Conservation (phyloP, 2,329 filamentous ascomycete genomes). For the Stagonosporopsis tanaceti region DNA sequence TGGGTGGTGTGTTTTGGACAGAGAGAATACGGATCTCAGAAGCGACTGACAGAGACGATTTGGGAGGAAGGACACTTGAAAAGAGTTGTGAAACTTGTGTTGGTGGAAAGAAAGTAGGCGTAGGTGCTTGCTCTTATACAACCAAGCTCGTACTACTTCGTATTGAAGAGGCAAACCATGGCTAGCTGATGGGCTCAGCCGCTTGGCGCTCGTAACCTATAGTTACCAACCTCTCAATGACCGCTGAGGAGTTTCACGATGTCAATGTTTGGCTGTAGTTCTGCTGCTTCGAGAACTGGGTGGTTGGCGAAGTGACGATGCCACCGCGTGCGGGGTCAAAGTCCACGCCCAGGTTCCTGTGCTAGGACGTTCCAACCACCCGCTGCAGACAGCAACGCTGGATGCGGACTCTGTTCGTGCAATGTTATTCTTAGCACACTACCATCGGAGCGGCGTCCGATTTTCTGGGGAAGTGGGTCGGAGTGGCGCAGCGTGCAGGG, state of each 20-base stretch:
- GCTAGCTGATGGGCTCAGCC: conserved; percentile 11
- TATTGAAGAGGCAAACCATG: conserved; percentile 3
- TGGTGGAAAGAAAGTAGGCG: not conserved
- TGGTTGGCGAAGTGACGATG: conserved; percentile 6
- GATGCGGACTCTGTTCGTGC: not conserved
- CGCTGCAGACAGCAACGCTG: not conserved
- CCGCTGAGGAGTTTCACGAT: not conserved
- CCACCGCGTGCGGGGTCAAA: conserved; percentile 2
- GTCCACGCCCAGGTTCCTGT: not conserved
- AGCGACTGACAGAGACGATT: not conserved
- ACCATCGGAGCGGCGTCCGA: conserved; percentile 1
- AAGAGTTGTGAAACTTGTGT: not conserved
- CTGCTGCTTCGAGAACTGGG: not conserved
- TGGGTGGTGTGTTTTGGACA: not conserved
- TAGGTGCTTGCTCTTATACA: conserved; percentile 6
- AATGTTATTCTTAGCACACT: conserved; percentile 1
- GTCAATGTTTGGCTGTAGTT: not conserved
- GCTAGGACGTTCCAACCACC: not conserved
- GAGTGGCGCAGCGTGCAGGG: conserved; percentile 2
- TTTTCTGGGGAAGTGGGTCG: conserved; percentile 6
- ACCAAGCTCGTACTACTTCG: conserved; percentile 1
- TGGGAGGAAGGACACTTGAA: not conserved
- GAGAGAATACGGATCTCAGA: not conserved
- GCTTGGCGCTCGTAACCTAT: conserved; percentile 5
- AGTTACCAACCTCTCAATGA: conserved; percentile 5